Conservation (phyloP, 441 rosid genomes). For the Mallotus repandus region DNA sequence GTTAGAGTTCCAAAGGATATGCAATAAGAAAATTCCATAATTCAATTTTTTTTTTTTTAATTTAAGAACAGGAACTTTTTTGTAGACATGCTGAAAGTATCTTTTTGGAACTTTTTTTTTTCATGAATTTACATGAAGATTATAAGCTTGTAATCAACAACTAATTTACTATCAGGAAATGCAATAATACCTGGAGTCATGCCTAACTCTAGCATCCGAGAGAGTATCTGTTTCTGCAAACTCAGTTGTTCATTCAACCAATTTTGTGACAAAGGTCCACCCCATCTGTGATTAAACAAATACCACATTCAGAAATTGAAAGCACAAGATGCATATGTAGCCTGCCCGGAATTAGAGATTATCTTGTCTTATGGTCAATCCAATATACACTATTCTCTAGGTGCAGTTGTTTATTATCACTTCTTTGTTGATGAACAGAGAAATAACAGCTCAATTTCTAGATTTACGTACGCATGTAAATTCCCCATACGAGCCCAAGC, state of each 20-base stretch:
- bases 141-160: neutral
- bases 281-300: conserved; percentile 65
- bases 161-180: conserved; percentile 16
- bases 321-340: conserved; percentile 6
- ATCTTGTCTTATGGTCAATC: conserved; percentile 11
- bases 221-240: conserved; percentile 81
- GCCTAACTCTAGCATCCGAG: conserved; percentile 87
- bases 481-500: conserved; percentile 99
- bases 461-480: conserved; percentile 69
- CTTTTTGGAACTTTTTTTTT: neutral
- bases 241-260: conserved; percentile 81
- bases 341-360: neutral
- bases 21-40: no score
- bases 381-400: neutral
- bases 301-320: conserved; percentile 9
- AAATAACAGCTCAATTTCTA: neutral
- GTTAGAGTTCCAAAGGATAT: neutral
- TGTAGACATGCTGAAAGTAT: neutral
- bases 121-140: conserved; percentile 6
- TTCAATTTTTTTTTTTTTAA: no score
- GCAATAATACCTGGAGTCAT: conserved; percentile 84
- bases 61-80: no score
- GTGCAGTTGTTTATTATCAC: neutral
- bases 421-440: conserved; percentile 4
- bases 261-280: conserved; percentile 84